Percentiles rank a stretch among this genome's conserved stretches.
Evolutionary conservation across 31 red algal species (phyloP).

Genomic region (Odonthalia washingtoniensis): DNA sequence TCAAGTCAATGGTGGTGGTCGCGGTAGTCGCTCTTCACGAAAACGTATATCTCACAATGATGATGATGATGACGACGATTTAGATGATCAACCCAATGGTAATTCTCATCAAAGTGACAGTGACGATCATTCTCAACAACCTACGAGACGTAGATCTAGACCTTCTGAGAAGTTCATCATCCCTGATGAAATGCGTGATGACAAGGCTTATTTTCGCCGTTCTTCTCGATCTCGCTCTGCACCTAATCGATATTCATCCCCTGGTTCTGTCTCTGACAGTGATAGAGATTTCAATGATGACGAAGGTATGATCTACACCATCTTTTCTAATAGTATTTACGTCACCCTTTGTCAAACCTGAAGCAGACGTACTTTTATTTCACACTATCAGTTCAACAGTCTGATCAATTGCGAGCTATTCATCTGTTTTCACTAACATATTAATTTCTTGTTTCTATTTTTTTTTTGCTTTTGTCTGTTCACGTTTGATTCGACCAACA

Average conservation of each 20-base stretch:
- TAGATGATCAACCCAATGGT: slow-evolving; percentile 41
- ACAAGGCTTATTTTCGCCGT: slow-evolving; percentile 66
- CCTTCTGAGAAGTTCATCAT: slow-evolving; percentile 46
- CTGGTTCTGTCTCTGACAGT: slow-evolving; percentile 36
- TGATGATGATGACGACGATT: slow-evolving; percentile 52
- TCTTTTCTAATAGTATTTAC: background rate
- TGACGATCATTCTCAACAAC: slow-evolving; percentile 39
- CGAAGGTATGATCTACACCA: slow-evolving; percentile 51
- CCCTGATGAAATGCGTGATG: slow-evolving; percentile 72
- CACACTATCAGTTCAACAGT: no score
- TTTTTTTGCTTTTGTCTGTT: no score
- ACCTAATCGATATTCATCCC: slow-evolving; percentile 60
- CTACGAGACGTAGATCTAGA: slow-evolving; percentile 39
- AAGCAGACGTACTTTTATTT: no score
- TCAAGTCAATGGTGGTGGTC: slow-evolving; percentile 39
- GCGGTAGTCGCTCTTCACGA: background rate
- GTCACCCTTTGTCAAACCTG: no score
- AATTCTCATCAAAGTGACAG: slow-evolving; percentile 47
- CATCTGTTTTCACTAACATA: no score
- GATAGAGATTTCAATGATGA: slow-evolving; percentile 68
- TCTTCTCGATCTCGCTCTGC: slow-evolving; percentile 63
- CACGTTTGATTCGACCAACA: no score
- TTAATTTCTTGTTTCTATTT: no score
- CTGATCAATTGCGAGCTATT: no score
- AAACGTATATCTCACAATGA: slow-evolving; percentile 39